These are phyloP conservation scores for Didymella glomerata DNA, from an alignment of 2,329 filamentous ascomycete genomes.

Conservation along the genomic window DNA sequence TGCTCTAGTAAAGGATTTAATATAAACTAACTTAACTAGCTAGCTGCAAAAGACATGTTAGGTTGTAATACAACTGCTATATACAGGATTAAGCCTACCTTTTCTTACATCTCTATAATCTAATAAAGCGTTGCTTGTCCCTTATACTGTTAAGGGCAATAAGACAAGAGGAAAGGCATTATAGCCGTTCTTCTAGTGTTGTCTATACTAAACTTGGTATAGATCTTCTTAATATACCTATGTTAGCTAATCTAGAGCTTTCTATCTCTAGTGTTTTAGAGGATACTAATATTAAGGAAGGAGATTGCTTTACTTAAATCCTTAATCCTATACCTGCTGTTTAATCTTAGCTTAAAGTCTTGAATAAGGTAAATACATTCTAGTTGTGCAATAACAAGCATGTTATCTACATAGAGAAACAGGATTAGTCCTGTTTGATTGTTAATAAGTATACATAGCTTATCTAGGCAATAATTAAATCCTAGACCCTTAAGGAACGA, in stretches of 20 bases:
- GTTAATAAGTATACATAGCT: constrained; percentile 2
- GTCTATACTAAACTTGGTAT: neutral
- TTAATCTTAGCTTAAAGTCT: constrained; percentile 5
- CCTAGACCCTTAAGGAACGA: too few relatives aligned
- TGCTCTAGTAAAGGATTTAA: too few relatives aligned
- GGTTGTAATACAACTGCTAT: neutral
- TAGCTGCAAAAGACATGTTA: too few relatives aligned
- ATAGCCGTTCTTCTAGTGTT: neutral
- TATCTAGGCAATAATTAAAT: neutral
- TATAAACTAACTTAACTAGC: too few relatives aligned
- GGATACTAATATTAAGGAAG: neutral
- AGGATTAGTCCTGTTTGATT: neutral
- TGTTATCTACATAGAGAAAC: constrained; percentile 3
- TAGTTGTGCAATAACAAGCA: neutral
- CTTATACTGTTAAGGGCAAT: neutral
- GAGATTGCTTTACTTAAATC: neutral
- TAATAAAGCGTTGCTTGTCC: constrained; percentile 2
- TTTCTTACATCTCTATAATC: constrained; percentile 6
- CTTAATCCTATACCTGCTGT: neutral
- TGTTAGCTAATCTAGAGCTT: neutral
- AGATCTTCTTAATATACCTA: neutral
- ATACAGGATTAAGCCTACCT: constrained; percentile 4
- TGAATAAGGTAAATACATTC: neutral
- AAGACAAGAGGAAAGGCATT: constrained; percentile 2
- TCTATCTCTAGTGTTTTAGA: neutral